Evolutionary conservation across 2,329 filamentous ascomycete genomes (phyloP).

Genomic region (Stylonectria norvegica): DNA sequence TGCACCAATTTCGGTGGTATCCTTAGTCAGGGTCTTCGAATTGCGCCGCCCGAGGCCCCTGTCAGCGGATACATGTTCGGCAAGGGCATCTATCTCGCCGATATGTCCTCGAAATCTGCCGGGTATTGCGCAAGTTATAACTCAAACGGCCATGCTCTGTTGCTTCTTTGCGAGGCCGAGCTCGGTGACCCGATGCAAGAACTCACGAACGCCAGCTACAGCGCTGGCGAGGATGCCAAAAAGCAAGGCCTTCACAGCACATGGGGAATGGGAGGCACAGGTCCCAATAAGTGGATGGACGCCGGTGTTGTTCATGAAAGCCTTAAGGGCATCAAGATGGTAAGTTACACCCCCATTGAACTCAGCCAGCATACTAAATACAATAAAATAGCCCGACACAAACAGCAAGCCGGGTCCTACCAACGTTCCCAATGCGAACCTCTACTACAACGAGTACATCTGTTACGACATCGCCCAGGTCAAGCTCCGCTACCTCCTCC

Average conservation of each 20-base stretch:
- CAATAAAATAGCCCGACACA: conserved; percentile 47
- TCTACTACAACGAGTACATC: conserved; percentile 73
- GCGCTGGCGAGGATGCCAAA: conserved; percentile 62
- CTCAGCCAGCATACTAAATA: too few species aligned
- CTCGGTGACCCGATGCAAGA: conserved; percentile 72
- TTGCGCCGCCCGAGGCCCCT: conserved; percentile 80
- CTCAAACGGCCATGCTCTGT: conserved; percentile 67
- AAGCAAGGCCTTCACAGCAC: conserved; percentile 61
- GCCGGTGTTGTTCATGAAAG: conserved; percentile 61
- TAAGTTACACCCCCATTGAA: conserved; percentile 43
- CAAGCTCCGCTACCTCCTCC: conserved; percentile 66
- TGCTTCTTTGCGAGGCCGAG: conserved; percentile 77
- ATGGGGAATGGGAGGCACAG: conserved; percentile 63
- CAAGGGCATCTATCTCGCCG: conserved; percentile 84
- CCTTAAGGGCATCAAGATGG: conserved; percentile 68
- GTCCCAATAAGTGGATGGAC: conserved; percentile 72
- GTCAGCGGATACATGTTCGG: conserved; percentile 83
- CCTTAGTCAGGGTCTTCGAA: conserved; percentile 81
- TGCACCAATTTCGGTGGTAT: conserved; percentile 85
- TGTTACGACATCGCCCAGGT: conserved; percentile 68
- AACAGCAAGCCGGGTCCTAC: conserved; percentile 46
- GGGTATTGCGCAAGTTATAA: conserved; percentile 65
- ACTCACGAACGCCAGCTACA: conserved; percentile 54
- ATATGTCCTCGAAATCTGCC: conserved; percentile 80
- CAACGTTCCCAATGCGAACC: conserved; percentile 39